Percentiles rank a stretch among this genome's conserved stretches.
phyloP scores from a whole-genome alignment of 257 asterid species.

The Echium plantagineum region DNA sequence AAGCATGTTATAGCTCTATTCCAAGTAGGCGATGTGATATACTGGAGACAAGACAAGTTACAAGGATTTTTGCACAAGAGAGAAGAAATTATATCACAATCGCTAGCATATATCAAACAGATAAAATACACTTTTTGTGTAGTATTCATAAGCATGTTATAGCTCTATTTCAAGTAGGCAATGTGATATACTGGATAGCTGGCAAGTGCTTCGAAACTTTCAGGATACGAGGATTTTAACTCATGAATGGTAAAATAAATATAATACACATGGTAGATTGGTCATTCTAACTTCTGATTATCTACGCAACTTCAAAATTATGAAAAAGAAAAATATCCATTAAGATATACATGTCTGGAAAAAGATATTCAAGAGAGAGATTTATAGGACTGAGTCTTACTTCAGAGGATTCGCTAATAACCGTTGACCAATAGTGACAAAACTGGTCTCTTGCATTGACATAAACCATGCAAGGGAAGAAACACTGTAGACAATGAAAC shows the following conservation, averaged over 20 bases:
- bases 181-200: neutral
- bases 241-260: neutral
- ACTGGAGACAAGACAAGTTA: too few relatives aligned
- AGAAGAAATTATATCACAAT: too few relatives aligned
- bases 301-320: too few relatives aligned
- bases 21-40: neutral
- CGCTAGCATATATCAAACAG: too few relatives aligned
- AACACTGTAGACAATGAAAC: constrained; percentile 64
- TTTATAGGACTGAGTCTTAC: constrained; percentile 31
- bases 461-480: constrained; percentile 99
- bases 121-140: too few relatives aligned
- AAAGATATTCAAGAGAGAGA: neutral
- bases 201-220: too few relatives aligned
- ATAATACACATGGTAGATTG: too few relatives aligned
- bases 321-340: too few relatives aligned
- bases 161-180: neutral
- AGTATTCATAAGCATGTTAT: neutral
- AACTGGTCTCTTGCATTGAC: constrained; percentile 98
- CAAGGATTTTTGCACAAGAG: too few relatives aligned
- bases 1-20: neutral
- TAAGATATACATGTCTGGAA: neutral
- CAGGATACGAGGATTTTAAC: too few relatives aligned
- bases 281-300: too few relatives aligned
- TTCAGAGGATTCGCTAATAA: constrained; percentile 88
- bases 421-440: constrained; percentile 95